Percentiles rank a stretch among this genome's conserved stretches.
These are phyloP conservation scores for Plasmodium reichenowi DNA, from an alignment of 169 alveolate genomes.

Conservation along the genomic window DNA sequence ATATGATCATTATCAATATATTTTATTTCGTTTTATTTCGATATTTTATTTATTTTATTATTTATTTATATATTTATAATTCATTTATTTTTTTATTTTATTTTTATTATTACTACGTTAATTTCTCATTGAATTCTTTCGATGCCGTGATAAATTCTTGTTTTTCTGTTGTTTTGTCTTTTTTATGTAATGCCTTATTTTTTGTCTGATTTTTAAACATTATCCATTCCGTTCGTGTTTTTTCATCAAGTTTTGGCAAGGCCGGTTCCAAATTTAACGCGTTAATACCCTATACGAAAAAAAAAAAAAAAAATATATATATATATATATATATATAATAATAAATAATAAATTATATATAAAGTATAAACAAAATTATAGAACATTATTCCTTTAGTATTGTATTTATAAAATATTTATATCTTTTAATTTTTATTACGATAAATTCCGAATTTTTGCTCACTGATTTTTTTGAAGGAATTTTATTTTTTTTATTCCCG, in stretches of 20 bases:
- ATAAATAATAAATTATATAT: not conserved
- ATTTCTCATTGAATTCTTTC: slow-evolving; percentile 58
- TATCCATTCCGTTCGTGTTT: slow-evolving; percentile 72
- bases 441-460: slow-evolving; percentile 35
- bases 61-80: slow-evolving; percentile 2
- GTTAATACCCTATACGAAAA: slow-evolving; percentile 74
- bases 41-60: not conserved
- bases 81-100: not conserved
- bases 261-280: slow-evolving; percentile 82
- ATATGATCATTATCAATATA: too few species aligned
- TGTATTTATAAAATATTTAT: not conserved
- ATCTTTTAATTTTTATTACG: slow-evolving; percentile 30
- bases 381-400: not conserved
- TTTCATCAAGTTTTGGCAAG: slow-evolving; percentile 64
- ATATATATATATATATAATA: too few species aligned
- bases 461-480: slow-evolving; percentile 29
- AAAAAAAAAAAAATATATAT: not conserved
- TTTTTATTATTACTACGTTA: slow-evolving; percentile 54
- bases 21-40: not conserved
- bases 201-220: slow-evolving; percentile 62
- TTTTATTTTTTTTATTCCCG: slow-evolving; percentile 40
- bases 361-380: not conserved
- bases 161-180: slow-evolving; percentile 59
- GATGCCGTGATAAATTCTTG: slow-evolving; percentile 74
- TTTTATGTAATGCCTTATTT: slow-evolving; percentile 39